Evolutionary conservation across 2,329 filamentous ascomycete genomes (phyloP).

Genomic region (Alternaria ventricosa): DNA sequence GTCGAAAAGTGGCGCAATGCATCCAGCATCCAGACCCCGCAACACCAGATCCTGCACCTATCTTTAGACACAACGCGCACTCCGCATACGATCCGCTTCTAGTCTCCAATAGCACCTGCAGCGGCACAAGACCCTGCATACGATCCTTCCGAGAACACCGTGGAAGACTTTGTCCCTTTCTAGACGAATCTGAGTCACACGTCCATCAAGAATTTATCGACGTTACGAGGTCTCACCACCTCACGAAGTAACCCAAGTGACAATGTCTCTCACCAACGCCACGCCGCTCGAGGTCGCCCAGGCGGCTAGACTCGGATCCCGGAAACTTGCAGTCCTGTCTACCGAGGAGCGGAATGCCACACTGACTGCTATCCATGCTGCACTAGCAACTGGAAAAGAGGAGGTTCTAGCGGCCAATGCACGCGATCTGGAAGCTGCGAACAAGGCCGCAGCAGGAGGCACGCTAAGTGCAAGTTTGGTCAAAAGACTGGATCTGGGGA

Average conservation of each 20-base stretch:
- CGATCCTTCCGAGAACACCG: neutral
- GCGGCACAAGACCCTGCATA: constrained; percentile 15
- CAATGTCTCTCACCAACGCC: constrained; percentile 85
- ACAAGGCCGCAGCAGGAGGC: constrained; percentile 75
- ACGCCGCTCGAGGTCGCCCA: constrained; percentile 78
- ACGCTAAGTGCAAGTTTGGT: constrained; percentile 81
- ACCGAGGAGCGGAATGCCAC: constrained; percentile 81
- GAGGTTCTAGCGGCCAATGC: constrained; percentile 87
- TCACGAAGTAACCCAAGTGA: constrained; percentile 22
- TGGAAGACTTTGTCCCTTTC: neutral
- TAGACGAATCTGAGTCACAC: neutral
- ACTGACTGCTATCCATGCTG: constrained; percentile 79
- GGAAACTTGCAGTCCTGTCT: constrained; percentile 80
- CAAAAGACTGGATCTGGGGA: constrained; percentile 84
- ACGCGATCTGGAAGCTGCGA: constrained; percentile 77
- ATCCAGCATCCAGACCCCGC: neutral
- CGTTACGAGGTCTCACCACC: constrained; percentile 12
- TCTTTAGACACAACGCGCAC: neutral
- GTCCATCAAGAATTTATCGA: neutral
- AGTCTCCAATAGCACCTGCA: constrained; percentile 24
- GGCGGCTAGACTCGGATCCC: constrained; percentile 81
- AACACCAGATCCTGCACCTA: neutral
- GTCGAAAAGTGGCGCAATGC: neutral
- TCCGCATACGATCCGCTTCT: neutral
- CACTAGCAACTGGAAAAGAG: constrained; percentile 72